phyloP scores from a whole-genome alignment of 176 grass and related monocot species.

The Melocanna baccifera region DNA sequence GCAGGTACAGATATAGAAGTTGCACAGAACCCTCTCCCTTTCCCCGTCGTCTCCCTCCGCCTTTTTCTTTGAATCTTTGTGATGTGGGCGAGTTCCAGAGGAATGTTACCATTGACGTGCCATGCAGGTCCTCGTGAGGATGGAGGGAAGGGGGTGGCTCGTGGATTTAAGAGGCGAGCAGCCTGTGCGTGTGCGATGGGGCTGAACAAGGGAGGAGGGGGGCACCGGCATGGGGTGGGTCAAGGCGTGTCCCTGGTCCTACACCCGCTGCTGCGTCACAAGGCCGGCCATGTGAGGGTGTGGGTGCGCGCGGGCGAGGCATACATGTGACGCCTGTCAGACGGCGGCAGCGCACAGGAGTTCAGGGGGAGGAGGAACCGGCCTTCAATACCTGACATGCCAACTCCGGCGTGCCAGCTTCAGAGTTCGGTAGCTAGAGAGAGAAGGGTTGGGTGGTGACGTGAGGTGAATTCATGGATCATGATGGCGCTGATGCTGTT shows the following conservation, averaged over 20 bases:
- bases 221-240: conserved; percentile 38
- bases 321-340: conserved; percentile 65
- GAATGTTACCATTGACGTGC: conserved; percentile 17
- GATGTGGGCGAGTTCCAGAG: conserved; percentile 39
- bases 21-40: neutral
- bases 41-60: neutral
- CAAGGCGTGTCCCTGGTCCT: conserved; percentile 59
- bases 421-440: neutral
- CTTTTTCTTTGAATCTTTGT: neutral
- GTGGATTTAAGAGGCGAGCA: conserved; percentile 21
- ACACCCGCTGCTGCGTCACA: conserved; percentile 21
- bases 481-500: neutral
- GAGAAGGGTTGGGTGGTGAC: neutral
- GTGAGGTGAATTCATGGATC: neutral
- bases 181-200: neutral
- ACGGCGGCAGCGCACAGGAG: neutral
- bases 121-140: conserved; percentile 33
- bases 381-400: neutral
- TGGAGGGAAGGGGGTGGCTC: neutral
- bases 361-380: neutral
- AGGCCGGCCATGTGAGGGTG: conserved; percentile 45
- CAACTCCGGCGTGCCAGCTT: neutral
- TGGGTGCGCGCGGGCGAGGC: conserved; percentile 21
- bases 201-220: neutral
- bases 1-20: conserved; percentile 7